Percentiles rank a stretch among this genome's conserved stretches.
Conservation (phyloP, 352 stramenopile genomes). For the Pythium graminicola region DNA sequence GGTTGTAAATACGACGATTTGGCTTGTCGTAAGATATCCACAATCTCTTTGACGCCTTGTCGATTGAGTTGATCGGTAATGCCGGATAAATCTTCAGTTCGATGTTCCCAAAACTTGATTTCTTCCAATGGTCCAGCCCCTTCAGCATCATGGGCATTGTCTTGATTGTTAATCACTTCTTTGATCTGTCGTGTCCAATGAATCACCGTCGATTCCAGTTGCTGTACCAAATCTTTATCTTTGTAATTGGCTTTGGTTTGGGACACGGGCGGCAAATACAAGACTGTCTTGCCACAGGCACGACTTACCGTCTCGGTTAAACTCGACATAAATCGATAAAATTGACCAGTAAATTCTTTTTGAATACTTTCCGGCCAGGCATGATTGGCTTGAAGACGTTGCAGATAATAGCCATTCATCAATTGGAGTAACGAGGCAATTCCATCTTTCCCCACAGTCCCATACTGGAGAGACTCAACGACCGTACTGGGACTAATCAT, state of each 20-base stretch:
- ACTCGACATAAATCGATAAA: constrained; percentile 93
- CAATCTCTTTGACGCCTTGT: constrained; percentile 86
- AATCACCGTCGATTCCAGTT: constrained; percentile 95
- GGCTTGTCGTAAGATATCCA: constrained; percentile 75
- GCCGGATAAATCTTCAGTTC: constrained; percentile 88
- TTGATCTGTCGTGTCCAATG: constrained; percentile 97
- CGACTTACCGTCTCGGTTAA: constrained; percentile 92
- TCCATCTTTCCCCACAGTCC: constrained; percentile 69
- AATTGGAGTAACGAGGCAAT: constrained; percentile 78
- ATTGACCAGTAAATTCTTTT: constrained; percentile 92
- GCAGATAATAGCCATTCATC: constrained; percentile 80
- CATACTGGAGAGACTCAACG: constrained; percentile 58
- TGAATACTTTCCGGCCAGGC: constrained; percentile 91
- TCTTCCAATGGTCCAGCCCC: constrained; percentile 90
- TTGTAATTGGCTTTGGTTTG: constrained; percentile 81
- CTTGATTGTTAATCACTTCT: constrained; percentile 94
- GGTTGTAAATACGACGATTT: constrained; percentile 93
- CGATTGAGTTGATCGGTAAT: constrained; percentile 92
- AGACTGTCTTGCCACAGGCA: constrained; percentile 88
- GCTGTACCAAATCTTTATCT: constrained; percentile 94
- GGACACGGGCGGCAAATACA: constrained; percentile 88
- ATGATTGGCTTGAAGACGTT: constrained; percentile 70
- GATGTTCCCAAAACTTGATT: constrained; percentile 94
- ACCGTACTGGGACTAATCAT: constrained; percentile 55
- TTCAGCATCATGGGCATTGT: constrained; percentile 89